Evolutionary conservation across 768 basidiomycete genomes (phyloP), one percentile per base, ranked within the genome.

Genomic region (Termitomyces eurrhizus): DNA sequence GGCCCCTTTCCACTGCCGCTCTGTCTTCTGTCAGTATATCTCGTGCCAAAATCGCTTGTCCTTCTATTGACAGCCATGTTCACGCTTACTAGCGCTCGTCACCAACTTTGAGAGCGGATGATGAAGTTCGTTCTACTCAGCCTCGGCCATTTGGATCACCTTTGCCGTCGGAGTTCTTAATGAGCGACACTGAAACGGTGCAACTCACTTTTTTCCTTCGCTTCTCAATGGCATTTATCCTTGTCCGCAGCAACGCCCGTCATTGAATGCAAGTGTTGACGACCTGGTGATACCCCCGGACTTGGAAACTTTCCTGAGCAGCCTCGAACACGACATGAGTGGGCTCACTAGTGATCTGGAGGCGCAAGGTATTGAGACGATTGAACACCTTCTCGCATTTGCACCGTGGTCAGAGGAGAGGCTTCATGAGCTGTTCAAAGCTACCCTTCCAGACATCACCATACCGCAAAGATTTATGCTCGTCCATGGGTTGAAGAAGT

Each of bases 381-480:
- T 16, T 14, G 49, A 55, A 4, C 57, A 56, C 24, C 54, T 64
- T 11, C 45, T 64, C 12, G 63, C 57, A 13, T 50, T 64, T 24
- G 60, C 60, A 8, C 5, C 49, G 11, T 64, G 60, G 63, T 29
- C 63, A 2, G 57, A 61, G 21, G 52, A 51, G n/a, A 53, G 52
- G 42, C 41, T 64, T 4, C 60, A 64, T 39, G 18, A 26, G 33
- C 7, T 64, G 11, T 64, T 64, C 45, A 55, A 37, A 26, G 63
- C 60, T 14, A 61, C 41, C n/a, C 51, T 64, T 29, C 63, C 63
- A 1, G 14, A 41, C 21, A 18, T 61, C n/a, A 61, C 60, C 7
- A 32, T 59, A 14, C 50, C 63, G 1, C 57, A 61, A 44, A 58
- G 63, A 35, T 60, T 52, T 39, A 61, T 61, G 44, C 59, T 64